Conservation (phyloP, 805 yeast genomes). For the Cyberlindnera nakhonratchasimensis region DNA sequence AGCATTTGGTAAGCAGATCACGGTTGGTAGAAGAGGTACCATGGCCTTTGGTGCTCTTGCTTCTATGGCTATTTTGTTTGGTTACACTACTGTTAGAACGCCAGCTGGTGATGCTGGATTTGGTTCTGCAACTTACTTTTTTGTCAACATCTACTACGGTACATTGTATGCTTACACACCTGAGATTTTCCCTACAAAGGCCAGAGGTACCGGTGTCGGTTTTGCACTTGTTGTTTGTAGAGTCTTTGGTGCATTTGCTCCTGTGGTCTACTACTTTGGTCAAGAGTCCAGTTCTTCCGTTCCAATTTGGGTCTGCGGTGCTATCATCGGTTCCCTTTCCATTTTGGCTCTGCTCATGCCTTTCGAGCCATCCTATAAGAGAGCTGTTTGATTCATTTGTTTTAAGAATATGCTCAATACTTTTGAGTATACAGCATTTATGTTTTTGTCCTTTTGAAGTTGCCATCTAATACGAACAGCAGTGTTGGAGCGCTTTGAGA, state of each 20-base stretch:
- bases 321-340: constrained; percentile 46
- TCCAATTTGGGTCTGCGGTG: constrained; percentile 64
- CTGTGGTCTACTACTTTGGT: constrained; percentile 50
- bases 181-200: constrained; percentile 52
- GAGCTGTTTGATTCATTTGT: constrained; percentile 29
- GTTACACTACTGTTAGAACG: constrained; percentile 59
- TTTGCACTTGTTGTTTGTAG: constrained; percentile 52
- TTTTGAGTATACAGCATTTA: too few relatives aligned
- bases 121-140: constrained; percentile 46
- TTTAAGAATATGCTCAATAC: not conserved
- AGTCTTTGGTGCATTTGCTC: constrained; percentile 55
- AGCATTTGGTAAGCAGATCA: constrained; percentile 7
- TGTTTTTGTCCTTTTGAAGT: too few relatives aligned
- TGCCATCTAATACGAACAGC: too few relatives aligned
- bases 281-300: constrained; percentile 44
- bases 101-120: constrained; percentile 49
- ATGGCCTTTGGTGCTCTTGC: constrained; percentile 48
- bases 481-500: too few relatives aligned
- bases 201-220: constrained; percentile 59
- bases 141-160: constrained; percentile 50
- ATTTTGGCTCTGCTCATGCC: constrained; percentile 45
- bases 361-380: constrained; percentile 44
- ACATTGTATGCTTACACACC: constrained; percentile 65
- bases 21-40: constrained; percentile 55
- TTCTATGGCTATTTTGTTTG: constrained; percentile 56